Base-by-base conservation (phyloP, 192 early-diverging fungal genomes). In the Dissophora ornata region DNA sequence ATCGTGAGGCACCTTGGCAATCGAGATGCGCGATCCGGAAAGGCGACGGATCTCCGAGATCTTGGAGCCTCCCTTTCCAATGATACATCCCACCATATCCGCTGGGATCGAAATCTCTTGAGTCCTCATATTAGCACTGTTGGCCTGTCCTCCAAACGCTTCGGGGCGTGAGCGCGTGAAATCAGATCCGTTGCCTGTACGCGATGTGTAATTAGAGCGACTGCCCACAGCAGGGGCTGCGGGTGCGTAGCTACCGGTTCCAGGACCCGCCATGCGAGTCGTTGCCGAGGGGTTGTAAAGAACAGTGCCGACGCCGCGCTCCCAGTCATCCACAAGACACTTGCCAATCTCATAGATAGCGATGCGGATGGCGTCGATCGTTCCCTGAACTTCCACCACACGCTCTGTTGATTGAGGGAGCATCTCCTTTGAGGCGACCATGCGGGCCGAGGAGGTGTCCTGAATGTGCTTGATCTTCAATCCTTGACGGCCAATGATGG, bases 21-120 rank as follows among this genome's bases (percentile, higher is more conserved):
- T 97, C 66, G 92, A 91, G 61, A 99, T 96, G 61, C 93, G 89
- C 25, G 91, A 90, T 62, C 92, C 92, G 15, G 92, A 93, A 18
- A 91, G 77, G 34, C 87, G 85, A 62, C 92, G 91, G 67, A 92
- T 93, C 75, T 93, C 92, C 18, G 92, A 88, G 62, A 93, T 91
- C 65, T 91, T 91, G 29, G 87, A 85, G 25, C 95, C 96, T 38
- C 86, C 90, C 81, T 96, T 96, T 62, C 97, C 97, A 81, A 99
- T 99, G 73, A 99, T 95, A 69, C 95, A 95, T 28, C 97, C 97
- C 48, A 96, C 96, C 92, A 98, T 93, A 77, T 96, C 95, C 74
- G 90, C 89, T 19, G 97, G 95, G 58, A 99, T 95, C 50, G 89
- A 89, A 68, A 98, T 95, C 65, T 96, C 90, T 74, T 94, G 91